A percentile compares a stretch with the other conserved stretches of the same genome.
phyloP scores from a whole-genome alignment of 495 filamentous ascomycete genomes.

The Neurospora sp. region DNA sequence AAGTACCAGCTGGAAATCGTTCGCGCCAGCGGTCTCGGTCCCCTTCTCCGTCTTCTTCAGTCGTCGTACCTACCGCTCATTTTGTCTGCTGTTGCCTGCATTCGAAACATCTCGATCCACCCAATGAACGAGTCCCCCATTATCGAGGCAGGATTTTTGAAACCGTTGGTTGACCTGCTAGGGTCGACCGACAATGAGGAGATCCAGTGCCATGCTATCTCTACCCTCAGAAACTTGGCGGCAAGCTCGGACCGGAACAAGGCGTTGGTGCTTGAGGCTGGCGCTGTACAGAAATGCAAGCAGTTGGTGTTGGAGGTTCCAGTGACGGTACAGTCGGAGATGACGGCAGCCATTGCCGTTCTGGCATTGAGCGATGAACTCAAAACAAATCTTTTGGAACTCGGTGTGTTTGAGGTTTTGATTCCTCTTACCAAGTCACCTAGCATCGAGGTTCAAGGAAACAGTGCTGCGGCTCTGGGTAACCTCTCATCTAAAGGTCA shows the following conservation, averaged over 20 bases:
- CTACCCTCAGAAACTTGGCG: constrained; percentile 88
- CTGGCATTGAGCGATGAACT: constrained; percentile 91
- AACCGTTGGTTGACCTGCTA: constrained; percentile 83
- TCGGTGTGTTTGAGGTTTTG: constrained; percentile 93
- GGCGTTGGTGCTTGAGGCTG: constrained; percentile 87
- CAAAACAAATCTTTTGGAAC: constrained; percentile 79
- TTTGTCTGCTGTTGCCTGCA: constrained; percentile 93
- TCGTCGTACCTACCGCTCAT: constrained; percentile 93
- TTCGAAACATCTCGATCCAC: constrained; percentile 97
- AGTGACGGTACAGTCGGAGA: constrained; percentile 91
- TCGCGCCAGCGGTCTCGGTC: constrained; percentile 68
- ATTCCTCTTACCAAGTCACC: constrained; percentile 91
- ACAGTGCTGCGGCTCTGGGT: constrained; percentile 90
- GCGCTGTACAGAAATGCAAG: constrained; percentile 97
- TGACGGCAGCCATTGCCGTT: constrained; percentile 98
- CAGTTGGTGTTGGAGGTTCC: constrained; percentile 90
- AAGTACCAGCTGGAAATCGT: constrained; percentile 99
- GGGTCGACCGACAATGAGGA: constrained; percentile 97
- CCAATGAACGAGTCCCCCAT: constrained; percentile 99
- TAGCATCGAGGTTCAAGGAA: constrained; percentile 96
- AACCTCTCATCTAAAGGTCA: constrained; percentile 96
- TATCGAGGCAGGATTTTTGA: constrained; percentile 92
- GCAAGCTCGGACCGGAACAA: constrained; percentile 97
- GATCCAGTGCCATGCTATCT: constrained; percentile 97
- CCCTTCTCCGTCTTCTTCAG: constrained; percentile 80